Evolutionary conservation across 2,329 filamentous ascomycete genomes (phyloP), one percentile per base, ranked within the genome.

Genomic region (Ceratocystis smalleyi): DNA sequence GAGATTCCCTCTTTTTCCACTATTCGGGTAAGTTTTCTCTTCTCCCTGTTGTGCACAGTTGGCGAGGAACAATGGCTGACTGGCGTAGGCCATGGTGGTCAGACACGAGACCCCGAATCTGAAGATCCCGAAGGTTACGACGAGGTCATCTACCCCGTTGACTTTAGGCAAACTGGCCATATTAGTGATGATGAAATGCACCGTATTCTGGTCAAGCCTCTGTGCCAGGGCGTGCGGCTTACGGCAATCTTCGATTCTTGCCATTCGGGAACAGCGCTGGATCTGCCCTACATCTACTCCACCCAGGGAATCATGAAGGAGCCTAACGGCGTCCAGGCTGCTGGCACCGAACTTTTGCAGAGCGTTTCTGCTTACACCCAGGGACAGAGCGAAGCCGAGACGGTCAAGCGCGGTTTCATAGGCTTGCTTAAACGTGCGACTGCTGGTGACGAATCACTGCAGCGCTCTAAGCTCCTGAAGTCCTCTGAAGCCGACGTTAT

Each of bases 1-100:
- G 96, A 72, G 92, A 97, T 73, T 95, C 92, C 3, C 81, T 97
- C 5, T 97, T 97, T 77, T 96, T 97, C 78, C 92, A 97, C 76
- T 97, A 96, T 74, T 96, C 91, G 47, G 91, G 88, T 91, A 75
- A 69, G 82, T 72, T 40, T 40, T 40, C 35, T 40, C 35, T 40
- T 40, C 35, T 40, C 35, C 35, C 4, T 12, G 35, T 40, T 40
- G 10, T 40, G 8, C 35, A 40, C 4, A 47, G 24, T n/a, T 19
- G 27, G 43, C 45, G 5, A 57, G 7, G 5, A 57, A 35, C 4
- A 8, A 35, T 4, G 7, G n/a, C 54, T 57, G 7, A 57, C n/a
- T 27, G 8, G n/a, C 40, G 10, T 67, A 85, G 84, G 88, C 7
- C 88, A 91, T 71, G 88, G 88, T 66, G 88, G 88, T n/a, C 88